A percentile compares a stretch with the other conserved stretches of the same genome.
Conservation (phyloP, 1,284 basidiomycete species). For the Chondrostereum purpureum region DNA sequence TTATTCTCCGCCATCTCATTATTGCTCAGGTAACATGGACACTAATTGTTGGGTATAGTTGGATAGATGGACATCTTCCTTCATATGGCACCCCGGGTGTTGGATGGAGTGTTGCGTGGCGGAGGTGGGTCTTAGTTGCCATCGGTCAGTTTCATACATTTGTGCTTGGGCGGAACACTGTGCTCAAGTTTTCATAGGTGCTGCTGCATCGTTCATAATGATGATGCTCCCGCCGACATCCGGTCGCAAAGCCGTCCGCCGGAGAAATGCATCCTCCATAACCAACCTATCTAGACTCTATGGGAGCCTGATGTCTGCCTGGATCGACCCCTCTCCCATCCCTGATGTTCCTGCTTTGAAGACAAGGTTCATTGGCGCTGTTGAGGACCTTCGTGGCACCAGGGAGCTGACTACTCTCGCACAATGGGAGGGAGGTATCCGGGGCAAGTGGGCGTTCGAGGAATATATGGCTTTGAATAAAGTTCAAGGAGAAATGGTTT, state of each 20-base stretch:
- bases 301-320: conserved; percentile 35
- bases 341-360: conserved; percentile 13
- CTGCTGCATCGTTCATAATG: conserved; percentile 37
- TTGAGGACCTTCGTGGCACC: conserved; percentile 31
- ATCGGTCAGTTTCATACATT: conserved; percentile 28
- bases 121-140: conserved; percentile 38
- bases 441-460: conserved; percentile 44
- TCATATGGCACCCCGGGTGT: conserved; percentile 14
- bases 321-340: conserved; percentile 24
- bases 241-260: conserved; percentile 40
- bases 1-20: not conserved
- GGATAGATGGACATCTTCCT: conserved; percentile 27
- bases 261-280: conserved; percentile 37
- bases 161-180: not conserved
- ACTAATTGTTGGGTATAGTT: conserved; percentile 53
- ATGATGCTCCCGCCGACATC: conserved; percentile 48
- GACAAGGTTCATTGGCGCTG: conserved; percentile 25
- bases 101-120: conserved; percentile 50
- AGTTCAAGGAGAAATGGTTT: conserved; percentile 37
- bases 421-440: conserved; percentile 41
- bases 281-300: conserved; percentile 34
- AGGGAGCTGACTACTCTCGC: conserved; percentile 31
- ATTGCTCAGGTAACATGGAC: conserved; percentile 32
- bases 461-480: conserved; percentile 38
- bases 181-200: conserved; percentile 22